These are phyloP conservation scores for Gastrodia elata DNA, from an alignment of 106 monocot species.

Conservation along the genomic window DNA sequence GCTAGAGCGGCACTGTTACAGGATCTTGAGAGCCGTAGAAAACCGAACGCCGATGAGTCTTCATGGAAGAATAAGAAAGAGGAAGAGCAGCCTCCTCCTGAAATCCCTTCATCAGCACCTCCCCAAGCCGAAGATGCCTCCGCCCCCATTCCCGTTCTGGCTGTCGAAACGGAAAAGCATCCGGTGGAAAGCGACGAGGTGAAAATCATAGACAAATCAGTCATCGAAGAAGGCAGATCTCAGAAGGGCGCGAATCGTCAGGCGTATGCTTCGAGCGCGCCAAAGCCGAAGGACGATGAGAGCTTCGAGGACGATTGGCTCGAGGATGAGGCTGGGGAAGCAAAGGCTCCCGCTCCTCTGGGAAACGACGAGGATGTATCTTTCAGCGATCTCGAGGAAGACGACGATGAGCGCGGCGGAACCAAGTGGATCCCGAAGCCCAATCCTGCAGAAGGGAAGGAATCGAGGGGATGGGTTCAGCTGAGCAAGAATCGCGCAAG, in stretches of 20 bases:
- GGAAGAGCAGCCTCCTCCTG: background rate
- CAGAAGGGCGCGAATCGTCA: slow-evolving; percentile 15
- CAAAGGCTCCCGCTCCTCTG: background rate
- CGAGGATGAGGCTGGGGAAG: slow-evolving; percentile 14
- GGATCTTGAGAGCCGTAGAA: slow-evolving; percentile 10
- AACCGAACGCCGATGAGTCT: background rate
- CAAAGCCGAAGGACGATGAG: slow-evolving; percentile 2
- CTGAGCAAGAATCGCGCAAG: background rate
- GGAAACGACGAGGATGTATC: slow-evolving; percentile 34
- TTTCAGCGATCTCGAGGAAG: slow-evolving; percentile 38
- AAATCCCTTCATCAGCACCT: background rate
- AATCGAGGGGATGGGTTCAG: slow-evolving; percentile 17
- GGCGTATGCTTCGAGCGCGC: background rate
- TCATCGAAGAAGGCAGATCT: slow-evolving; percentile 18
- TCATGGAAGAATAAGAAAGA: background rate
- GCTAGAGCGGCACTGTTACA: slow-evolving; percentile 21
- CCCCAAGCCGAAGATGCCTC: background rate
- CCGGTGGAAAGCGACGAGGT: slow-evolving; percentile 9
- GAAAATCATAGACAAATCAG: slow-evolving; percentile 24
- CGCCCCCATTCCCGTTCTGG: slow-evolving; percentile 6
- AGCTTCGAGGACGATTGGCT: slow-evolving; percentile 22
- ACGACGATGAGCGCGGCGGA: slow-evolving; percentile 3
- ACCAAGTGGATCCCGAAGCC: background rate
- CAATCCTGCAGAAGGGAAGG: background rate
- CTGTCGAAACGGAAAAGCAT: slow-evolving; percentile 22